These are phyloP conservation scores for Boeremia exigua DNA, from an alignment of 2,329 filamentous ascomycete genomes.

Conservation along the genomic window DNA sequence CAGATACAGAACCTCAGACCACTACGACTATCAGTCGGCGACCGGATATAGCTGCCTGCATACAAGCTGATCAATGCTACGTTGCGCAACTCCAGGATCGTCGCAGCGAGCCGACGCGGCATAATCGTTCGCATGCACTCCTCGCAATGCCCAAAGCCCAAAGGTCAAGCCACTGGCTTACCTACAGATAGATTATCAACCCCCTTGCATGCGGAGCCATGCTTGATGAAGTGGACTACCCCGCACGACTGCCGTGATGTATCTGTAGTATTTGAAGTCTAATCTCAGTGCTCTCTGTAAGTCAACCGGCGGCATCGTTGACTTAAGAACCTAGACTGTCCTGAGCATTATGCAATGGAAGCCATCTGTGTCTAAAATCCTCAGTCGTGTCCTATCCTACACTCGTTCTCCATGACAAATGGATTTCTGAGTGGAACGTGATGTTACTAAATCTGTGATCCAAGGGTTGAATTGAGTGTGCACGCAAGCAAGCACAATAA, in stretches of 20 bases:
- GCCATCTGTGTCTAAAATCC: too few relatives aligned
- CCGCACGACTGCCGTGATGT: background rate
- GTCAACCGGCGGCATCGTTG: background rate
- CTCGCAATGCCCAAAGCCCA: slow-evolving; percentile 24
- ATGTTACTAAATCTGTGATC: too few relatives aligned
- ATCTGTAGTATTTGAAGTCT: too few relatives aligned
- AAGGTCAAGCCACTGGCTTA: slow-evolving; percentile 14
- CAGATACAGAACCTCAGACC: background rate
- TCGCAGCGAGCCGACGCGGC: background rate
- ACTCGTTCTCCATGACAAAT: too few relatives aligned
- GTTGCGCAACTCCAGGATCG: background rate
- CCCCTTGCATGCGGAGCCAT: background rate
- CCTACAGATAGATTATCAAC: background rate
- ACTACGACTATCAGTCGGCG: background rate
- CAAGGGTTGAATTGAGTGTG: too few relatives aligned
- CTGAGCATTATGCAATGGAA: too few relatives aligned
- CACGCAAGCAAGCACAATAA: too few relatives aligned
- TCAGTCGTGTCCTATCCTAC: too few relatives aligned
- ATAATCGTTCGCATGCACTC: slow-evolving; percentile 4
- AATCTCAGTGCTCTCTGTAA: background rate
- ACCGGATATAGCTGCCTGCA: background rate
- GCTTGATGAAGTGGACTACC: background rate
- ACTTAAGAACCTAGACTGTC: background rate
- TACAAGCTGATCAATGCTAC: background rate
- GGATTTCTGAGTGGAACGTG: too few relatives aligned